phyloP scores from a whole-genome alignment of 2,329 filamentous ascomycete genomes.

The Ustulina deusta region DNA sequence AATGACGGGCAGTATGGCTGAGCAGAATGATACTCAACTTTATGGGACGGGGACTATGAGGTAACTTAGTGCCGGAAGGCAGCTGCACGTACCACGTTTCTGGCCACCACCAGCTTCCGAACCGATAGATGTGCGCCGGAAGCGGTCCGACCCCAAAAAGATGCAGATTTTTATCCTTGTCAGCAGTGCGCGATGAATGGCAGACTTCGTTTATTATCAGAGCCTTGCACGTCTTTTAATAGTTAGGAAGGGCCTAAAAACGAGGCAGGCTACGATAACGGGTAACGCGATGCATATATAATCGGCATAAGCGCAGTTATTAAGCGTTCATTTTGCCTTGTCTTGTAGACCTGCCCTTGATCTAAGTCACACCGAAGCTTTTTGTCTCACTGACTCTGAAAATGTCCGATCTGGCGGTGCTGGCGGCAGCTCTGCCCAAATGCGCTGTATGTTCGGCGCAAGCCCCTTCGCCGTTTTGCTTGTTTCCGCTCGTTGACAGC shows the following conservation, averaged over 20 bases:
- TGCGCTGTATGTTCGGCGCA: constrained; percentile 12
- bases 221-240: not conserved
- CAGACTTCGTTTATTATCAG: not conserved
- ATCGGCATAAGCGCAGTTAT: too few species aligned
- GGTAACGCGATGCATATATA: not conserved
- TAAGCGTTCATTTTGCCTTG: not conserved
- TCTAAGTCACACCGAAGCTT: not conserved
- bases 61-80: too few species aligned
- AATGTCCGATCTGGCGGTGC: constrained; percentile 11
- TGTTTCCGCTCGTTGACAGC: not conserved
- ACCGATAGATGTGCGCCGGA: too few species aligned
- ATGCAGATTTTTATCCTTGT: too few species aligned
- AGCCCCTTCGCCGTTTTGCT: too few species aligned
- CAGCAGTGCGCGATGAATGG: too few species aligned
- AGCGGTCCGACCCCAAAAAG: too few species aligned
- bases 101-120: too few species aligned
- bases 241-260: not conserved
- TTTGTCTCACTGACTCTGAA: not conserved
- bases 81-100: too few species aligned
- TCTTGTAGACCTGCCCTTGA: not conserved
- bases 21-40: too few species aligned
- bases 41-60: too few species aligned
- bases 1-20: too few species aligned
- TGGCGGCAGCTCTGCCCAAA: constrained; percentile 11
- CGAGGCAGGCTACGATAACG: not conserved